Percentiles rank a stretch among this genome's conserved stretches.
Conservation (phyloP, 352 stramenopile species). For the Phytophthora constricta region DNA sequence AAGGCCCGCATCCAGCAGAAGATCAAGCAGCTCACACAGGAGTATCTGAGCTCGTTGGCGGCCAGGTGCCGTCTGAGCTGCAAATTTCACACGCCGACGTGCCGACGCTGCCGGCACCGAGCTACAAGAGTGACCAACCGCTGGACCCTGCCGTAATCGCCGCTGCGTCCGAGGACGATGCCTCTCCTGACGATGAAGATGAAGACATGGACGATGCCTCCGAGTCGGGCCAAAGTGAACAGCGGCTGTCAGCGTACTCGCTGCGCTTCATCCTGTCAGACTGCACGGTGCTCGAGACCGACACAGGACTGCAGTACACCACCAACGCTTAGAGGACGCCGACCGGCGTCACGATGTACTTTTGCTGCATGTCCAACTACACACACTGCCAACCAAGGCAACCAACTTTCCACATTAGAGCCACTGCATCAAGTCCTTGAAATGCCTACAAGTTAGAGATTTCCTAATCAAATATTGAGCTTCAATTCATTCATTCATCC, state of each 20-base stretch:
- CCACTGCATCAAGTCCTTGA: slow-evolving; percentile 31
- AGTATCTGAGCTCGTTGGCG: slow-evolving; percentile 83
- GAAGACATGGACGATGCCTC: slow-evolving; percentile 50
- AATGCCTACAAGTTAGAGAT: slow-evolving; percentile 40
- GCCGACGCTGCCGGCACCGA: slow-evolving; percentile 54
- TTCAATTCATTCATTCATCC: slow-evolving; percentile 35
- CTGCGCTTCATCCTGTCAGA: slow-evolving; percentile 83
- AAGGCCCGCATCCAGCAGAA: slow-evolving; percentile 76
- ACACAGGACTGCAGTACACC: slow-evolving; percentile 61
- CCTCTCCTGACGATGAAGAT: slow-evolving; percentile 50
- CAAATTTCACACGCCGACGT: slow-evolving; percentile 66
- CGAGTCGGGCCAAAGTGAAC: slow-evolving; percentile 26
- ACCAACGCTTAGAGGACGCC: slow-evolving; percentile 39
- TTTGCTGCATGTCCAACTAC: slow-evolving; percentile 42
- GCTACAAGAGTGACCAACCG: slow-evolving; percentile 45
- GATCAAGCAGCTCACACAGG: slow-evolving; percentile 81
- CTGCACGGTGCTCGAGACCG: slow-evolving; percentile 75
- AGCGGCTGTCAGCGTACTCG: slow-evolving; percentile 74
- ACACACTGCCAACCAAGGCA: neutral
- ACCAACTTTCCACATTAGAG: slow-evolving; percentile 31
- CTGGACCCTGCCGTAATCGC: slow-evolving; percentile 65
- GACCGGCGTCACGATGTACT: slow-evolving; percentile 21
- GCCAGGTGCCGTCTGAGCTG: slow-evolving; percentile 76
- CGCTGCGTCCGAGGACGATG: slow-evolving; percentile 57
- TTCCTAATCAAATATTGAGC: slow-evolving; percentile 50